Base-by-base conservation (phyloP, 441 rosid genomes). In the Croton setiger region DNA sequence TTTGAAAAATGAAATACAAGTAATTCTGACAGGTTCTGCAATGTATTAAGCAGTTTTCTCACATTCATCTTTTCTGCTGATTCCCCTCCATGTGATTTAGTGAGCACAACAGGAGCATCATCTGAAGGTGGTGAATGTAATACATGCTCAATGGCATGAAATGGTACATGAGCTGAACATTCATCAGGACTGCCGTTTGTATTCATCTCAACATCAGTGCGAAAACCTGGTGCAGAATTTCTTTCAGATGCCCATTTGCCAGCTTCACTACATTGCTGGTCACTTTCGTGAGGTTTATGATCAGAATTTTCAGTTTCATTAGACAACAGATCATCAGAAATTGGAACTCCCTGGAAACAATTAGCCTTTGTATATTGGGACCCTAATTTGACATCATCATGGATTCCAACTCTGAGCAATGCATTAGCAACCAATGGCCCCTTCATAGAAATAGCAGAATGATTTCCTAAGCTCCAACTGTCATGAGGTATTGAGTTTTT, bases 1-100 rank as follows among this genome's bases (percentile, higher is more conserved):
- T 64, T 81, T 41, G 82, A 84, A 75, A 88, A 87, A 57, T 86
- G 84, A 83, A 56, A 73, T 43, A 85, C 81, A 74, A 93, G 90
- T 77, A 87, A 67, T 73, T 88, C 89, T 64, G 98, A 87, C 64
- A 91, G 76, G 74, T 78, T 82, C 74, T 78, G 85, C 83, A 87
- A 74, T 49, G 90, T 77, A 66, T 78, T 75, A 76, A 91, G 75
- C 64, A 89, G 73, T 18, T 77, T 72, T 57, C 66, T 81, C 51
- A 84, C 81, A 79, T 80, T 74, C 52, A 78, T 69, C 75, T 73
- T 76, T 58, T 86, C 76, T 54, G 77, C 69, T 71, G 82, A 60
- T 45, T 72, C 74, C 62, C 72, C 74, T 43, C 63, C 72, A 56
- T 36, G 61, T 60, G 70, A 73, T 49, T 72, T 68, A 27, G 65